Evolutionary conservation across 805 yeast genomes (phyloP).

Genomic region (Millerago galiae): DNA sequence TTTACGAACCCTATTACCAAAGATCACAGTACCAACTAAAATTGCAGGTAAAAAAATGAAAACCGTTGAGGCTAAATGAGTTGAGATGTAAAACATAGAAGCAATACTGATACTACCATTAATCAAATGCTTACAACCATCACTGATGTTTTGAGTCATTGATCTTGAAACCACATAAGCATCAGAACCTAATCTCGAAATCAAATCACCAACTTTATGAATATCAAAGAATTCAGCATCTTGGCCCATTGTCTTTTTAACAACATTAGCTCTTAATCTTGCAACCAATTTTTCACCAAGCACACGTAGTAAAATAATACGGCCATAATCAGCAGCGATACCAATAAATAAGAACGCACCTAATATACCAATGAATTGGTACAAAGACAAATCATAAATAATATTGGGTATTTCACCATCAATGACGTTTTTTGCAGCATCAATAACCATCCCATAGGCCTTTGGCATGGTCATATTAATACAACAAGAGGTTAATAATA

Average conservation of each 20-base stretch:
- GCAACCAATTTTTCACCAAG: slow-evolving; percentile 88
- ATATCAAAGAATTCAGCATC: slow-evolving; percentile 91
- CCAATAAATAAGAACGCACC: slow-evolving; percentile 43
- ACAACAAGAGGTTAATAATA: slow-evolving; percentile 41
- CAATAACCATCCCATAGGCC: slow-evolving; percentile 49
- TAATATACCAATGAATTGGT: slow-evolving; percentile 53
- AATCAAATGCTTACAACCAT: slow-evolving; percentile 78
- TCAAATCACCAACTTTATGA: slow-evolving; percentile 91
- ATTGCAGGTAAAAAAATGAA: slow-evolving; percentile 77
- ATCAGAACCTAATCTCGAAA: slow-evolving; percentile 84
- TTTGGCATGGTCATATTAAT: slow-evolving; percentile 50
- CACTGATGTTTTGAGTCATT: slow-evolving; percentile 84
- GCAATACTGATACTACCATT: slow-evolving; percentile 81
- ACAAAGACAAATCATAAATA: slow-evolving; percentile 49
- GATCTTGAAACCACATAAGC: slow-evolving; percentile 85
- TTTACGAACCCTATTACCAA: slow-evolving; percentile 73
- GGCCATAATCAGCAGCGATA: slow-evolving; percentile 68
- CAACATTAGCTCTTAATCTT: slow-evolving; percentile 68
- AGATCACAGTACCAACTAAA: slow-evolving; percentile 66
- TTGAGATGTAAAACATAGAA: slow-evolving; percentile 85
- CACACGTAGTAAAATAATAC: slow-evolving; percentile 59
- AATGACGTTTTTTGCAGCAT: slow-evolving; percentile 35
- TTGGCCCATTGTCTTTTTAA: slow-evolving; percentile 73
- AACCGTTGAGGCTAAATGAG: slow-evolving; percentile 75
- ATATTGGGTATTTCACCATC: slow-evolving; percentile 28